A percentile compares a stretch with the other conserved stretches of the same genome.
phyloP scores from a whole-genome alignment of 2,329 filamentous ascomycete species.

The Alternaria rosae region DNA sequence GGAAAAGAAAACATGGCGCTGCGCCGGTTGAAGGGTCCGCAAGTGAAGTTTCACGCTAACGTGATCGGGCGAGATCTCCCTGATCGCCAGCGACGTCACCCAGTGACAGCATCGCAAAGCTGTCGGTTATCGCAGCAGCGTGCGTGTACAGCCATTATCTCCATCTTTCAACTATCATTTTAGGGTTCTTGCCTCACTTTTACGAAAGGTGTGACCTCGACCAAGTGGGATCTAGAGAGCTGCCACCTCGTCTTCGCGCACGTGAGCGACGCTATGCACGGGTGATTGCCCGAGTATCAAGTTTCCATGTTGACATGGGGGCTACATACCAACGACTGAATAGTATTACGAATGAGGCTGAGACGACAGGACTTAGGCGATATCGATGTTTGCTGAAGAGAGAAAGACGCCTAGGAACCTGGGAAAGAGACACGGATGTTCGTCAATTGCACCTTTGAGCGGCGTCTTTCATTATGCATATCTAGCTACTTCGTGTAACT shows the following conservation, averaged over 20 bases:
- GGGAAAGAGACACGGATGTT: background rate
- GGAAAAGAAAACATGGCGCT: conserved; percentile 13
- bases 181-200: background rate
- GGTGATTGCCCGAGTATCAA: background rate
- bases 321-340: background rate
- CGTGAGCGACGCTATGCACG: background rate
- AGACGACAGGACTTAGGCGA: background rate
- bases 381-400: background rate
- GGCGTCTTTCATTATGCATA: background rate
- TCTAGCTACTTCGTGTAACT: background rate
- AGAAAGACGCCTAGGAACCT: too few species aligned
- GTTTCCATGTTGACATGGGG: background rate
- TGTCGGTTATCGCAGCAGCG: background rate
- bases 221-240: background rate
- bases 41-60: conserved; percentile 28
- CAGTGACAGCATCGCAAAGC: background rate
- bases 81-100: conserved; percentile 5
- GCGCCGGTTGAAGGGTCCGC: conserved; percentile 5
- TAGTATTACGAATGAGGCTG: background rate
- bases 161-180: background rate
- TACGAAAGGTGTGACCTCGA: background rate
- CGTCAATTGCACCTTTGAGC: background rate
- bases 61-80: background rate
- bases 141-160: background rate
- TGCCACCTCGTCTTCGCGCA: background rate